Base-by-base conservation (phyloP, 495 filamentous ascomycete genomes). In the Astrothelium macrocarpum region DNA sequence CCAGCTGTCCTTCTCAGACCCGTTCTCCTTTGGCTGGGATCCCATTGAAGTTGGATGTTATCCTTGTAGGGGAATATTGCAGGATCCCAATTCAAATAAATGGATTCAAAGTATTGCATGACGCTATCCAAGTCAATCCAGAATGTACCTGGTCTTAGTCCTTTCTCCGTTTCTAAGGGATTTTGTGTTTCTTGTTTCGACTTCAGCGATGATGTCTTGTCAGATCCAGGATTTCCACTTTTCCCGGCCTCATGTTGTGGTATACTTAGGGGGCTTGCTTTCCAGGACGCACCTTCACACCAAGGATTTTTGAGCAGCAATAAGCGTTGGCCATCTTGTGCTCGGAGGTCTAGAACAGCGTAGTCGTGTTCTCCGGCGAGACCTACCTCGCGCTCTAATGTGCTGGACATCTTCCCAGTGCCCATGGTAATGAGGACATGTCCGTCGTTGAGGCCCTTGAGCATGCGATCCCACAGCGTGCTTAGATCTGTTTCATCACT, bases 71-170 rank as follows among this genome's bases (percentile, higher is more conserved):
- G 77, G 74, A 99, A 99, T 9, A 96, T 77, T 1, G 80, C 82
- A 5, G 95, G 92, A 68, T 95, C 96, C 95, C 95, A 99, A 74
- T 97, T 99, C 53, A 97, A 78, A 74, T 97, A 99, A 32, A 97
- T 80, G 28, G 92, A 95, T 65, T 96, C 90, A 66, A 96, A 99
- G 69, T 94, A 84, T 68, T 94, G 91, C 32, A 90, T 80, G 7
- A 96, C 83, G 59, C 90, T 87, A 62, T 91, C 86, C 42, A 91
- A 82, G 31, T 85, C 83, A 78, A 97, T 96, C 92, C 94, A 97
- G 71, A 97, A 96, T 28, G 84, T 86, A 10, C 92, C 91, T 18
- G 88, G 86, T 29, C 73, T 68, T 10, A 74, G 67, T 64, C 71
- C 65, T 10, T 76, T 66, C 62, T 65, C 64, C 29, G 5, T 12